A percentile compares a stretch with the other conserved stretches of the same genome.
These are phyloP conservation scores for Rhizopogon sp. DNA, from an alignment of 768 basidiomycete genomes.

Conservation along the genomic window DNA sequence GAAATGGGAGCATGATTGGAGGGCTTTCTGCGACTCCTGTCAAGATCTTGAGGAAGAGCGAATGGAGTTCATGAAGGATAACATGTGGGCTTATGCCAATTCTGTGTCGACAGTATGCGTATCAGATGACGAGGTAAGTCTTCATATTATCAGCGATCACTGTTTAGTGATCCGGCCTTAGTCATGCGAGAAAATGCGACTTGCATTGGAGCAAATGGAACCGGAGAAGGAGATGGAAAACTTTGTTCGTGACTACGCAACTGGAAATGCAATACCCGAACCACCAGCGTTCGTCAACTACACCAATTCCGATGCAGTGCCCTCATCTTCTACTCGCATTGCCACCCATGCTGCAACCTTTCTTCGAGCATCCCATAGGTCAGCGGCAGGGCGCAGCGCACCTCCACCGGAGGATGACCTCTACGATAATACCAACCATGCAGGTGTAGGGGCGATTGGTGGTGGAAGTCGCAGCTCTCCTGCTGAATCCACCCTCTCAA, in stretches of 20 bases:
- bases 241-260: conserved; percentile 87
- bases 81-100: conserved; percentile 95
- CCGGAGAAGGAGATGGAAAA: conserved; percentile 82
- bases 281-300: conserved; percentile 86
- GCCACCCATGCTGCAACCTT: conserved; percentile 57
- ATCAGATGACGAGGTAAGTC: conserved; percentile 84
- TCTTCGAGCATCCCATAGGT: conserved; percentile 34
- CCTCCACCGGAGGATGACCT: conserved; percentile 38
- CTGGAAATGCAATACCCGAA: conserved; percentile 84
- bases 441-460: conserved; percentile 69
- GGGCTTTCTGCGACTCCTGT: conserved; percentile 86
- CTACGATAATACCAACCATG: conserved; percentile 43
- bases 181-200: conserved; percentile 89
- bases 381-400: conserved; percentile 12
- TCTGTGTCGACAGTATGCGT: conserved; percentile 95
- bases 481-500: conserved; percentile 21
- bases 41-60: conserved; percentile 96
- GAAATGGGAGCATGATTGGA: conserved; percentile 95
- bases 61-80: conserved; percentile 92
- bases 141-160: background rate
- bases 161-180: conserved; percentile 22
- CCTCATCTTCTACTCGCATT: conserved; percentile 51
- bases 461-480: conserved; percentile 32
- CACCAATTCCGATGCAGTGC: conserved; percentile 58
- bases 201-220: conserved; percentile 86